Conservation (phyloP, 495 filamentous ascomycete genomes). For the Lineolata rhizophorae region DNA sequence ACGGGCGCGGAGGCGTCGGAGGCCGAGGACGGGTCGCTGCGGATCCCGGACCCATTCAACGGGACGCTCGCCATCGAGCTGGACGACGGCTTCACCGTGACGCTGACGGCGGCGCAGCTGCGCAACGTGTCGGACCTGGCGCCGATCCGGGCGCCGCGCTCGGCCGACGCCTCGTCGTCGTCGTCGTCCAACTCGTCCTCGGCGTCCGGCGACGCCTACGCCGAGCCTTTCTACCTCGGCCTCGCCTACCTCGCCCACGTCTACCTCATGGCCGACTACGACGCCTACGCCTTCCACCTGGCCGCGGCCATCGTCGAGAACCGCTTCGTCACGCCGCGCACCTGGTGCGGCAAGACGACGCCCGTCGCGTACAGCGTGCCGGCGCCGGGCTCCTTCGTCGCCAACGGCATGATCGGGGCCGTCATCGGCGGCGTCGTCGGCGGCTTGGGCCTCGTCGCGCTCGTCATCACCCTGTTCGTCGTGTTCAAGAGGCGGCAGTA, state of each 20-base stretch:
- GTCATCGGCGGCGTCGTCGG: slow-evolving; percentile 15
- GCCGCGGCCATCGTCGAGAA: slow-evolving; percentile 11
- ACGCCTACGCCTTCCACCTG: slow-evolving; percentile 13
- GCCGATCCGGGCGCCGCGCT: slow-evolving; percentile 7
- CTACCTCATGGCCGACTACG: slow-evolving; percentile 18
- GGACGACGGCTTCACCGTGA: slow-evolving; percentile 12
- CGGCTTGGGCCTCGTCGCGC: slow-evolving; percentile 7
- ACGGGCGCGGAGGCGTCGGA: slow-evolving; percentile 7
- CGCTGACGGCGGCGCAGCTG: slow-evolving; percentile 12
- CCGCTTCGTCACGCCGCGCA: slow-evolving; percentile 11
- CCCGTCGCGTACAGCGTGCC: slow-evolving; percentile 8
- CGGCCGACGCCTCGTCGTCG: slow-evolving; percentile 7
- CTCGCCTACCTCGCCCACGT: slow-evolving; percentile 14
- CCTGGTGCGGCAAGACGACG: slow-evolving; percentile 12
- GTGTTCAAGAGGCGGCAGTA: slow-evolving; percentile 3
- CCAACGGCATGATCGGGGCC: slow-evolving; percentile 12
- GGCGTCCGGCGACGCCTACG: slow-evolving; percentile 4
- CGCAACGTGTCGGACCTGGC: slow-evolving; percentile 11
- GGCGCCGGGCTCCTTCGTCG: slow-evolving; percentile 3
- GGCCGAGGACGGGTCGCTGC: slow-evolving; percentile 11
- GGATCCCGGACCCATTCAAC: slow-evolving; percentile 10
- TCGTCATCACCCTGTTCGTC: slow-evolving; percentile 3
- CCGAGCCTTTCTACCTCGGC: slow-evolving; percentile 13
- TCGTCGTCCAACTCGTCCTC: too few relatives aligned
- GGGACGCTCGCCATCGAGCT: slow-evolving; percentile 14